Base-by-base conservation (phyloP, 2,329 filamentous ascomycete species). In the Ophiosphaerella narmari region DNA sequence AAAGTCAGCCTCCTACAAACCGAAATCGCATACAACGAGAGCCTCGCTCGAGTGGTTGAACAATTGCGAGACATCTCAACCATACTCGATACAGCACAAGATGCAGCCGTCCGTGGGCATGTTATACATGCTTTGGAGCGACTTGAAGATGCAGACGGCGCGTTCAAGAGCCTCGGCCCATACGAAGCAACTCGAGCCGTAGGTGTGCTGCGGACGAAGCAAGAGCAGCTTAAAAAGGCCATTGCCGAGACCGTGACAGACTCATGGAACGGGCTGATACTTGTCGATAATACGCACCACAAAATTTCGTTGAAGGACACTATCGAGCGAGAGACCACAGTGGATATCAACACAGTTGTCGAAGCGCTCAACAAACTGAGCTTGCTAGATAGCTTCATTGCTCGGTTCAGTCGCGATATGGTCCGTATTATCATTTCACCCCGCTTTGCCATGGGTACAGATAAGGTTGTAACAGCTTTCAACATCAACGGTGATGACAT, bases 181-280 rank as follows among this genome's bases (percentile, higher is more conserved):
- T 83, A 84, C 65, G 83, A 80, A 58, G 82, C 82, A 2, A 85
- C 84, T 29, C 80, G 86, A 29, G 82, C 84, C 2, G 80, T 86
- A 66, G 82, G 81, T 47, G 75, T 95, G 21, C 74, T 96, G 4
- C 80, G 86, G 54, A 73, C 84, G 38, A 83, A 87, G 55, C 81
- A 84, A 2, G 84, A 84, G 23, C 84, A 86, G 62, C 76, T 96
- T 48, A 86, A 86, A 54, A 80, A 82, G 2, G 79, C 82, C 16
- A 81, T 94, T 18, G 82, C 86, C 49, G 82, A 87, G 35, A 82
- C 84, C 7, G 81, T 94, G 34, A 82, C 84, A 37, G 78, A 80
- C 46, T 81, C 86, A n/a, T 97, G 91, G 90, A 82, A 82, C 50
- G 77, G 80, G 0, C 76, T 93, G 37, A 76, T 96, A 11, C 73